Percentiles rank a stretch among this genome's conserved stretches.
Evolutionary conservation across 345 rosid species (phyloP).

Genomic region (Eucalyptus guilfoylei): DNA sequence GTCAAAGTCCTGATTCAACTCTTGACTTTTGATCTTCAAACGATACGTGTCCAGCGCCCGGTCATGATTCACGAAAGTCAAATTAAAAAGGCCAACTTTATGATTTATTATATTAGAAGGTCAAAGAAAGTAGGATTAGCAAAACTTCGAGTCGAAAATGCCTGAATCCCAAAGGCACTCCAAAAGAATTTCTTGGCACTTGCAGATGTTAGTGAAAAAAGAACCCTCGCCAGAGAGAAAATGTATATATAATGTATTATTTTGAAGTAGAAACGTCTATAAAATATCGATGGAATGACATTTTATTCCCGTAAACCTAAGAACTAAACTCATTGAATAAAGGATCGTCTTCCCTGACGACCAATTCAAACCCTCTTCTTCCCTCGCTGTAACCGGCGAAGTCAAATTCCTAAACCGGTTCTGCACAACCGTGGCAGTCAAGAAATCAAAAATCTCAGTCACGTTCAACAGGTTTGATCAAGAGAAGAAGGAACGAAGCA

Average conservation of each 20-base stretch:
- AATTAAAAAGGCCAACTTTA: neutral
- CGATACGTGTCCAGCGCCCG: neutral
- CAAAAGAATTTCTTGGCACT: neutral
- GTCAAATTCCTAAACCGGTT: neutral
- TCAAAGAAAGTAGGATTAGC: neutral
- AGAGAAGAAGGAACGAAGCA: neutral
- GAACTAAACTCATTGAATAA: neutral
- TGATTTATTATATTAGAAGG: neutral
- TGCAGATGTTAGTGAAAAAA: neutral
- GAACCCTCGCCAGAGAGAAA: neutral
- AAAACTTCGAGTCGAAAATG: neutral
- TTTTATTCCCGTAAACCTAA: neutral
- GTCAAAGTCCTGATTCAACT: neutral
- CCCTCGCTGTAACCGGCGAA: neutral
- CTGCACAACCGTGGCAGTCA: neutral
- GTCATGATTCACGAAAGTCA: neutral
- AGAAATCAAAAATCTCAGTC: neutral
- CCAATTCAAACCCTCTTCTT: neutral
- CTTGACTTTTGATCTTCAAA: neutral
- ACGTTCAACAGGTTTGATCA: neutral
- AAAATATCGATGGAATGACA: too few relatives aligned
- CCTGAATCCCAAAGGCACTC: neutral
- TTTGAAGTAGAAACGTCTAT: neutral
- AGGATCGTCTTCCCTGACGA: neutral
- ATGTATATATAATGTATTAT: too few relatives aligned